Evolutionary conservation across 1,139 yeast species (phyloP).

Genomic region (Blastobotrys capitulatus): DNA sequence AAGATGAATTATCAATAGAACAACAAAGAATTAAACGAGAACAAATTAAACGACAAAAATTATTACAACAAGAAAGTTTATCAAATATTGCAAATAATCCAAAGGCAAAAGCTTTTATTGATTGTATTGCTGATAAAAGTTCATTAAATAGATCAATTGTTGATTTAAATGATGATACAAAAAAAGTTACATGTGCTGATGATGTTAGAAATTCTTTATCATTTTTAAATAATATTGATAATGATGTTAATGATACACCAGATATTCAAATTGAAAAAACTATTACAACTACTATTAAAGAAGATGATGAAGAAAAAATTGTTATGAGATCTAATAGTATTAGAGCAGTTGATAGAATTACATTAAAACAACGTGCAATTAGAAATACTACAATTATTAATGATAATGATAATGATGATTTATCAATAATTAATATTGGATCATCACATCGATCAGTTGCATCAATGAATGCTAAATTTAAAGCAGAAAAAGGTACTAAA

Average conservation of each 20-base stretch:
- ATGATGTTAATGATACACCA: not conserved
- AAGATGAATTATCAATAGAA: slow-evolving; percentile 49
- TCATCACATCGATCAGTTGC: slow-evolving; percentile 7
- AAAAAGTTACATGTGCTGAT: slow-evolving; percentile 17
- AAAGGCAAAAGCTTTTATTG: slow-evolving; percentile 68
- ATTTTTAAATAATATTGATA: slow-evolving; percentile 1
- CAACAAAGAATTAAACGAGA: slow-evolving; percentile 46
- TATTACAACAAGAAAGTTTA: slow-evolving; percentile 49
- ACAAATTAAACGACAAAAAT: slow-evolving; percentile 50
- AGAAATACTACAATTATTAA: not conserved
- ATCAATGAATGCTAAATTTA: slow-evolving; percentile 7
- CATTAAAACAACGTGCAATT: not conserved
- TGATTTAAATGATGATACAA: slow-evolving; percentile 16
- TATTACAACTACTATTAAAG: not conserved
- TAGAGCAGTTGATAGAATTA: slow-evolving; percentile 11
- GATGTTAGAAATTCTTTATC: slow-evolving; percentile 6
- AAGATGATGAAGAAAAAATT: not conserved
- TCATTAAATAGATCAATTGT: slow-evolving; percentile 15
- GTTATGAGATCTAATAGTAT: not conserved
- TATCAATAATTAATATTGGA: not conserved
- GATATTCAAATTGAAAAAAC: not conserved
- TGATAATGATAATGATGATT: not conserved
- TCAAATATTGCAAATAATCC: slow-evolving; percentile 48
- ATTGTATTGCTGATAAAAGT: slow-evolving; percentile 52
- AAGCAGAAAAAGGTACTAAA: slow-evolving; percentile 3